Conservation (phyloP, 2,329 filamentous ascomycete genomes). For the Neurospora sp. region DNA sequence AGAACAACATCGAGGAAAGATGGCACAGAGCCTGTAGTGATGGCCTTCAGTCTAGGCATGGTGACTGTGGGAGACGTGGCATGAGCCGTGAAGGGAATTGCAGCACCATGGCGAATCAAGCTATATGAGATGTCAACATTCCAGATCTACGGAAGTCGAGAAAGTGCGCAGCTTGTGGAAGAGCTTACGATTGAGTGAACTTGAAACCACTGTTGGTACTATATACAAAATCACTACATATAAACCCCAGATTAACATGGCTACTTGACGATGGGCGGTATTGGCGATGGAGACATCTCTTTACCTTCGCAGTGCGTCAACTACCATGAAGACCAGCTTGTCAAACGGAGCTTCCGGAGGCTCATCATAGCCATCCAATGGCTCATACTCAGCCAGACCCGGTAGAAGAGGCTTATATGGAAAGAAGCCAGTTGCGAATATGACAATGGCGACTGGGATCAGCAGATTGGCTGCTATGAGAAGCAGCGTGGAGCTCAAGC, state of each 20-base stretch:
- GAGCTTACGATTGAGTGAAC: constrained; percentile 74
- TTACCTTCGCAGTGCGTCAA: constrained; percentile 86
- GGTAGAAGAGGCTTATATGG: constrained; percentile 92
- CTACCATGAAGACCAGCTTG: constrained; percentile 91
- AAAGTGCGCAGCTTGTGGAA: neutral
- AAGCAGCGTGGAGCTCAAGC: constrained; percentile 27
- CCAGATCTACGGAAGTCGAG: neutral
- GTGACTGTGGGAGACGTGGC: constrained; percentile 96
- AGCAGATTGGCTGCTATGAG: constrained; percentile 64
- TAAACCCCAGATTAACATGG: constrained; percentile 5
- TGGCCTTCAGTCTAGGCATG: constrained; percentile 94
- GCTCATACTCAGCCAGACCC: constrained; percentile 61
- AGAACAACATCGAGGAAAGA: constrained; percentile 95
- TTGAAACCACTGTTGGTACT: constrained; percentile 67
- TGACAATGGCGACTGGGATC: constrained; percentile 60
- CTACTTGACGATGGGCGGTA: neutral
- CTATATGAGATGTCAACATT: constrained; percentile 31
- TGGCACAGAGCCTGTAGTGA: constrained; percentile 95
- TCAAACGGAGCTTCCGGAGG: constrained; percentile 67
- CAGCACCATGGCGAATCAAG: constrained; percentile 71
- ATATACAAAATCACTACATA: constrained; percentile 80
- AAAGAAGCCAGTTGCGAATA: constrained; percentile 90
- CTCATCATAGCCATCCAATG: constrained; percentile 40
- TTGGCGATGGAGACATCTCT: constrained; percentile 3
- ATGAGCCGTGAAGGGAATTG: constrained; percentile 89